These are phyloP conservation scores for Trametes sanguinea DNA, from an alignment of 768 basidiomycete genomes.

Conservation along the genomic window DNA sequence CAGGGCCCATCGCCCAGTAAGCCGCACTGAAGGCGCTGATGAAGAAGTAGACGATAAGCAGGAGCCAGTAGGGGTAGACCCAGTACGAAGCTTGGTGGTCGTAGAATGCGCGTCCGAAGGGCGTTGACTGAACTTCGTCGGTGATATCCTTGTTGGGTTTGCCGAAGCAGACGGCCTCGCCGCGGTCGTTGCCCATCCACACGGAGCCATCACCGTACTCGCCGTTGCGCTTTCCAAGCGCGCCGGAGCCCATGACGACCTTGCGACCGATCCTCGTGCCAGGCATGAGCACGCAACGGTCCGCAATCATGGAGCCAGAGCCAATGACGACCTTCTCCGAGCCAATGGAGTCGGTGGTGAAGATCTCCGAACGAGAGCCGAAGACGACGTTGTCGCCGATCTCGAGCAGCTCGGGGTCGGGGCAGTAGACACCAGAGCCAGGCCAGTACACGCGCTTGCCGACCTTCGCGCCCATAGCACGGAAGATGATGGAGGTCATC, in stretches of 20 bases:
- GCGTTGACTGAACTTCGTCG: constrained; percentile 36
- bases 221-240: constrained; percentile 44
- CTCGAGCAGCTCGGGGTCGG: constrained; percentile 49
- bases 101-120: constrained; percentile 49
- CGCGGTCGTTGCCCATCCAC: constrained; percentile 50
- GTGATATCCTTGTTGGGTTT: constrained; percentile 27
- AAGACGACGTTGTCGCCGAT: constrained; percentile 53
- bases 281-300: constrained; percentile 49
- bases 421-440: constrained; percentile 46
- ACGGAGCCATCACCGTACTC: constrained; percentile 46
- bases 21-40: constrained; percentile 40
- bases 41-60: constrained; percentile 41
- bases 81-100: constrained; percentile 41
- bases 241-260: constrained; percentile 51
- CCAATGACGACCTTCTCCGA: constrained; percentile 42
- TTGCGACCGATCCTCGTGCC: constrained; percentile 41
- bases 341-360: constrained; percentile 47
- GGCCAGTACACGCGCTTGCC: constrained; percentile 52
- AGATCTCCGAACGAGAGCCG: constrained; percentile 46
- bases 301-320: constrained; percentile 54
- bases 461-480: constrained; percentile 54
- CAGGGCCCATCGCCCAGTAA: constrained; percentile 46
- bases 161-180: constrained; percentile 36
- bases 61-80: constrained; percentile 42
- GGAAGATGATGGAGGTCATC: constrained; percentile 45